These are phyloP conservation scores for Morella rubra DNA, from an alignment of 306 rosid genomes.

Conservation along the genomic window DNA sequence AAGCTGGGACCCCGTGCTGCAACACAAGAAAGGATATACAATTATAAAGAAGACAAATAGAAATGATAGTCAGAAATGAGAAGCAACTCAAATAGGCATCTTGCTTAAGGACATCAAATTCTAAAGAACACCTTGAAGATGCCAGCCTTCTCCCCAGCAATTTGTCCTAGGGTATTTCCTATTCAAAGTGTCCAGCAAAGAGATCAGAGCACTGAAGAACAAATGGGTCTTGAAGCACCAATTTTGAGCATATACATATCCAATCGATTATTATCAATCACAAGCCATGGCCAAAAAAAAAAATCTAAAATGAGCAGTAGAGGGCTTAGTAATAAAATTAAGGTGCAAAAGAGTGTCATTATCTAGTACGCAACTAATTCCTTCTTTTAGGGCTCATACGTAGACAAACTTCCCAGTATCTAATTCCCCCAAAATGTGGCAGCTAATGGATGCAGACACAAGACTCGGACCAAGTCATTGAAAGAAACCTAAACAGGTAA, in stretches of 20 bases:
- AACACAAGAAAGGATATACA: slow-evolving; percentile 24
- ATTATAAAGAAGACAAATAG: slow-evolving; percentile 17
- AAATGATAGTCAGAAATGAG: slow-evolving; percentile 14
- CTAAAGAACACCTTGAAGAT: slow-evolving; percentile 74
- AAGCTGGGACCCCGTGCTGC: slow-evolving; percentile 72
- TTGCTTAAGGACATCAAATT: slow-evolving; percentile 14
- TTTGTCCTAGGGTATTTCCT: slow-evolving; percentile 85
- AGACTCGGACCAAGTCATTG: background rate
- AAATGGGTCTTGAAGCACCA: background rate
- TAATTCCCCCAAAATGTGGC: slow-evolving; percentile 5
- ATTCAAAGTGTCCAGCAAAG: slow-evolving; percentile 28
- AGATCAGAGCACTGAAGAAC: slow-evolving; percentile 20
- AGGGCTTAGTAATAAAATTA: background rate
- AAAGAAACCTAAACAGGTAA: background rate
- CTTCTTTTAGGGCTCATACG: slow-evolving; percentile 12
- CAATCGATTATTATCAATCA: background rate
- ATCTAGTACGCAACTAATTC: background rate
- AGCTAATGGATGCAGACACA: slow-evolving; percentile 2
- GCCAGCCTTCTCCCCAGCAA: slow-evolving; percentile 98
- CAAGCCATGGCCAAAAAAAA: background rate
- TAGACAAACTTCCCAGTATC: slow-evolving; percentile 10
- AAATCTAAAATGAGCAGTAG: background rate
- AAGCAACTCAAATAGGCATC: slow-evolving; percentile 1
- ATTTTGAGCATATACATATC: background rate
- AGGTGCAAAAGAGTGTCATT: background rate